These are phyloP conservation scores for Puccinia horiana DNA, from an alignment of 1,284 basidiomycete species.

Conservation along the genomic window DNA sequence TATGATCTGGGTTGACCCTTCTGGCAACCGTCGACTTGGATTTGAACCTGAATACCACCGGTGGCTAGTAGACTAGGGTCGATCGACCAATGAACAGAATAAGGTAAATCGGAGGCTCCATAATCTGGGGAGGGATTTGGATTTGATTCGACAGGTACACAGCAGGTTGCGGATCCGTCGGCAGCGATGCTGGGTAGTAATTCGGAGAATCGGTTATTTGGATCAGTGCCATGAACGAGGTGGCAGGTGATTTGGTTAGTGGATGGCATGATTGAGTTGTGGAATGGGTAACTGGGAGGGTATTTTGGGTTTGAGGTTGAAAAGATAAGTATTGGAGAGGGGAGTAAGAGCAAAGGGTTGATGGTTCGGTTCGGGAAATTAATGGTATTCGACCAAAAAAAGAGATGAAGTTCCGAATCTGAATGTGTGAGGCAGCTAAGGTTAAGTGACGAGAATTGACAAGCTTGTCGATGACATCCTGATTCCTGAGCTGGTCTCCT, in stretches of 20 bases:
- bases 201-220: slow-evolving; percentile 9
- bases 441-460: no score
- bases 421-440: no score
- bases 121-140: slow-evolving; percentile 11
- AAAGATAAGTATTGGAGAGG: no score
- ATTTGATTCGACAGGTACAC: slow-evolving; percentile 25
- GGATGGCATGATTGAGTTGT: slow-evolving; percentile 21
- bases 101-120: slow-evolving; percentile 21
- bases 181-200: slow-evolving; percentile 11
- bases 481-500: no score
- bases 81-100: slow-evolving; percentile 46
- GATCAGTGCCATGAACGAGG: slow-evolving; percentile 4
- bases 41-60: slow-evolving; percentile 42
- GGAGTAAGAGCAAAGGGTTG: no score
- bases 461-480: no score
- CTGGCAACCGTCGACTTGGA: slow-evolving; percentile 48
- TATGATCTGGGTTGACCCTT: slow-evolving; percentile 47
- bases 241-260: slow-evolving; percentile 31
- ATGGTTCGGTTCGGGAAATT: no score
- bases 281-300: background rate
- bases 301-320: background rate
- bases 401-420: no score
- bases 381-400: no score
- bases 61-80: slow-evolving; percentile 17
- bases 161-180: slow-evolving; percentile 6